These are phyloP conservation scores for Micractinium sp. DNA, from an alignment of 139 green algal species.

Conservation along the genomic window DNA sequence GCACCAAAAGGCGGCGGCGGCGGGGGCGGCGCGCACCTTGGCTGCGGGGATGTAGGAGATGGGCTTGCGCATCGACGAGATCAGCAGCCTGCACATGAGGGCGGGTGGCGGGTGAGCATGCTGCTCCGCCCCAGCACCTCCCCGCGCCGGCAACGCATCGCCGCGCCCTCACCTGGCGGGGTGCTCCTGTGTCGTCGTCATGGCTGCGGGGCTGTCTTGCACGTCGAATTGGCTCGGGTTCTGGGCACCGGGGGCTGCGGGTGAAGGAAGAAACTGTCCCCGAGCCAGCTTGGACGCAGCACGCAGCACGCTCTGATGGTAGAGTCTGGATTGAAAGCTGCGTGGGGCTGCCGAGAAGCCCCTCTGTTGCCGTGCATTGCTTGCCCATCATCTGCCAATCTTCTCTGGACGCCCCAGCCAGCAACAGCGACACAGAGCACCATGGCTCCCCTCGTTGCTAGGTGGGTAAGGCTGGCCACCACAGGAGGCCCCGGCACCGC, in stretches of 20 bases:
- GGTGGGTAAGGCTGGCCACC: background rate
- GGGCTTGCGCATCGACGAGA: conserved; percentile 77
- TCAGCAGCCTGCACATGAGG: conserved; percentile 65
- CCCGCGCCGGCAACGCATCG: background rate
- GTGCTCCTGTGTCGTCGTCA: conserved; percentile 20
- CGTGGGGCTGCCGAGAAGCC: background rate
- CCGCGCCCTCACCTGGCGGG: conserved; percentile 1
- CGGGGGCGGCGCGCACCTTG: conserved; percentile 15
- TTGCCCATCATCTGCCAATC: too few species aligned
- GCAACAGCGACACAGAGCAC: background rate
- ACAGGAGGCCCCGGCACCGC: background rate
- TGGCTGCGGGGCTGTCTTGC: background rate
- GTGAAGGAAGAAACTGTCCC: background rate
- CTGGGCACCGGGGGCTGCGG: background rate
- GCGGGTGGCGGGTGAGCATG: background rate
- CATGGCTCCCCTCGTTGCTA: background rate
- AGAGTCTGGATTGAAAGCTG: background rate
- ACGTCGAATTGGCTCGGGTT: background rate
- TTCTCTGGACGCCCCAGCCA: background rate
- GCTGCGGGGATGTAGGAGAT: conserved; percentile 75
- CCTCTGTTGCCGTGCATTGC: background rate
- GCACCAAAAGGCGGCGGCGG: too few species aligned
- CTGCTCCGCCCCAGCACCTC: background rate
- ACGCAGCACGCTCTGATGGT: too few species aligned
- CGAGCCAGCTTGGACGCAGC: too few species aligned